phyloP scores from a whole-genome alignment of 2,329 filamentous ascomycete species.

The Trichophyton simii region DNA sequence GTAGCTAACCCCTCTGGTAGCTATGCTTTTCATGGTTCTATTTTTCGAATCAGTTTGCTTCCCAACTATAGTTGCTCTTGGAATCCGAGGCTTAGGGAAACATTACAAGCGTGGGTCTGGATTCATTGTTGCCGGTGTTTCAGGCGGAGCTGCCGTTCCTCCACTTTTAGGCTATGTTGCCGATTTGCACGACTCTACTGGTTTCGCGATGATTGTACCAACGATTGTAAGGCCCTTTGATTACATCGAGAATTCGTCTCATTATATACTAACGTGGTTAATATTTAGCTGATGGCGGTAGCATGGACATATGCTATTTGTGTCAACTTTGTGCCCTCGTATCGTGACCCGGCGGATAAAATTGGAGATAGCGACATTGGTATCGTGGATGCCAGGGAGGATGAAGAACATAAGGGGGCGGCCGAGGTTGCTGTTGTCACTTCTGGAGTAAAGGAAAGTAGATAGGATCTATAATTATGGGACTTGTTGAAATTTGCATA shows the following conservation, averaged over 20 bases:
- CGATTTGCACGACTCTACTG: conserved; percentile 49
- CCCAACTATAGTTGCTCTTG: conserved; percentile 68
- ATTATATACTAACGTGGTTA: not conserved
- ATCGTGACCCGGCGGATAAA: conserved; percentile 50
- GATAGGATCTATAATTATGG: not conserved
- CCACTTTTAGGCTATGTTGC: conserved; percentile 57
- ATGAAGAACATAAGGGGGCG: not conserved
- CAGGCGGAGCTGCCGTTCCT: conserved; percentile 61
- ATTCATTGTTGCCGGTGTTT: conserved; percentile 58
- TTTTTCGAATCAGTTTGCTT: conserved; percentile 76
- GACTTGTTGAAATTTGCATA: too few species aligned
- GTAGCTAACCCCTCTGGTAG: conserved; percentile 22
- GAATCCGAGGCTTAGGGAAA: conserved; percentile 58
- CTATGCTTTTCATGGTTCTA: conserved; percentile 55
- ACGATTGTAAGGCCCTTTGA: conserved; percentile 24
- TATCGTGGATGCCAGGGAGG: conserved; percentile 1
- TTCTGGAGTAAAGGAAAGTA: not conserved
- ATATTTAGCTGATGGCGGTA: conserved; percentile 40
- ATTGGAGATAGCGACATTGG: conserved; percentile 24
- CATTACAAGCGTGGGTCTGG: conserved; percentile 58
- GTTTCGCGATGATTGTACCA: conserved; percentile 55
- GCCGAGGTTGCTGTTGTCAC: not conserved
- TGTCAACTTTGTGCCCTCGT: conserved; percentile 55
- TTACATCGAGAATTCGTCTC: not conserved
- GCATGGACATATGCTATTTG: conserved; percentile 46